Evolutionary conservation across 2,329 filamentous ascomycete genomes (phyloP).

Genomic region (Trichoderma endophyticum): DNA sequence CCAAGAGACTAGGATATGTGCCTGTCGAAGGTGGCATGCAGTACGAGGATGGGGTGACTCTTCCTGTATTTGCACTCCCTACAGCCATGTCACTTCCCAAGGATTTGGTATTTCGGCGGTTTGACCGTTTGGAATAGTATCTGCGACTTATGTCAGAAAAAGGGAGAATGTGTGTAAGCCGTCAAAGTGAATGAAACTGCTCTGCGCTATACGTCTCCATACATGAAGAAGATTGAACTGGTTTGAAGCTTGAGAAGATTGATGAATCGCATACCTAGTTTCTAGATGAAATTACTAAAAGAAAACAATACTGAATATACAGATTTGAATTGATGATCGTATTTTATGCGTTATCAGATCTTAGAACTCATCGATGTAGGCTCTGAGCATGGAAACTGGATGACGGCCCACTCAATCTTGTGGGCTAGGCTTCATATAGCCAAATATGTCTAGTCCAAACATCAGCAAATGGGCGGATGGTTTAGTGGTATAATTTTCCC

Average conservation of each 20-base stretch:
- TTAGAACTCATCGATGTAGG: neutral
- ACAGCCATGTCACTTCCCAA: neutral
- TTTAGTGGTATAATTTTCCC: conserved; percentile 23
- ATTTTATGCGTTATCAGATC: neutral
- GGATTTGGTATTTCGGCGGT: neutral
- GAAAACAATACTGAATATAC: neutral
- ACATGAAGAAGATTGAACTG: neutral
- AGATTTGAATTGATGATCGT: neutral
- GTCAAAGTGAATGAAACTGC: neutral
- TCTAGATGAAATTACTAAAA: neutral
- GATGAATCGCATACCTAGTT: neutral
- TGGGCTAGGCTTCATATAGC: neutral
- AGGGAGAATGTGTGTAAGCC: neutral
- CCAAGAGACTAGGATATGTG: neutral
- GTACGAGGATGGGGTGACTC: neutral
- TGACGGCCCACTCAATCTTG: neutral
- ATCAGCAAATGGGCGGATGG: conserved; percentile 20
- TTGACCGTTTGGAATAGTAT: neutral
- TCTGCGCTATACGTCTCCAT: neutral
- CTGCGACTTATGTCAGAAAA: neutral
- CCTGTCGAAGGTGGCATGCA: neutral
- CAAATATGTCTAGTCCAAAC: neutral
- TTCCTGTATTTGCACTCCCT: neutral
- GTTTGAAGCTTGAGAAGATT: neutral
- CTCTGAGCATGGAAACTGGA: neutral